Evolutionary conservation across 306 rosid genomes (phyloP).

Genomic region (Prunus armeniaca): DNA sequence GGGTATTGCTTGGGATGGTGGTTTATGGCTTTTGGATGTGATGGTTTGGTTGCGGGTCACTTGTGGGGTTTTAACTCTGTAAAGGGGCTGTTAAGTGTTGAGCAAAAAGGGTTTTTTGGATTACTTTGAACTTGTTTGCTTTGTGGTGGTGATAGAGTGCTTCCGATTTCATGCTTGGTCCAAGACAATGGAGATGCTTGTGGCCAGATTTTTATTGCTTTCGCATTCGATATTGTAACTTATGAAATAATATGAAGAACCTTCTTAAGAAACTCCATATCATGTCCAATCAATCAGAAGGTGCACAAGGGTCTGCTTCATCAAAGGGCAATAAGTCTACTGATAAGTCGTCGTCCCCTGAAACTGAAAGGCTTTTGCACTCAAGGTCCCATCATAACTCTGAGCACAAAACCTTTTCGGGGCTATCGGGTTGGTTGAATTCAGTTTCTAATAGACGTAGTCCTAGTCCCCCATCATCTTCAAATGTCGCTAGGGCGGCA

Average conservation of each 20-base stretch:
- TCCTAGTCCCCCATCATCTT: conserved; percentile 49
- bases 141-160: conserved; percentile 32
- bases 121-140: conserved; percentile 28
- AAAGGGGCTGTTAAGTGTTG: conserved; percentile 15
- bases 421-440: conserved; percentile 70
- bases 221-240: conserved; percentile 38
- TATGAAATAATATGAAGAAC: conserved; percentile 71
- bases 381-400: conserved; percentile 45
- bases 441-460: conserved; percentile 62
- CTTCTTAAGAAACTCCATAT: conserved; percentile 84
- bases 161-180: conserved; percentile 60
- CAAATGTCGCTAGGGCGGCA: conserved; percentile 35
- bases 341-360: conserved; percentile 52
- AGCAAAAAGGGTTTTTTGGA: conserved; percentile 28
- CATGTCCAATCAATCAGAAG: conserved; percentile 66
- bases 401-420: conserved; percentile 64
- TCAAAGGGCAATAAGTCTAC: conserved; percentile 53
- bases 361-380: conserved; percentile 47
- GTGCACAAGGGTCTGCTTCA: conserved; percentile 61
- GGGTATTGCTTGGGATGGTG: conserved; percentile 38
- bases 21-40: conserved; percentile 42
- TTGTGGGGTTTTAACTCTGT: conserved; percentile 25
- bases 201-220: conserved; percentile 51
- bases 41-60: conserved; percentile 21
- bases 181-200: conserved; percentile 64